Percentiles rank a stretch among this genome's conserved stretches.
phyloP scores from a whole-genome alignment of 2,329 filamentous ascomycete species.

The Alternaria triticimaculans region DNA sequence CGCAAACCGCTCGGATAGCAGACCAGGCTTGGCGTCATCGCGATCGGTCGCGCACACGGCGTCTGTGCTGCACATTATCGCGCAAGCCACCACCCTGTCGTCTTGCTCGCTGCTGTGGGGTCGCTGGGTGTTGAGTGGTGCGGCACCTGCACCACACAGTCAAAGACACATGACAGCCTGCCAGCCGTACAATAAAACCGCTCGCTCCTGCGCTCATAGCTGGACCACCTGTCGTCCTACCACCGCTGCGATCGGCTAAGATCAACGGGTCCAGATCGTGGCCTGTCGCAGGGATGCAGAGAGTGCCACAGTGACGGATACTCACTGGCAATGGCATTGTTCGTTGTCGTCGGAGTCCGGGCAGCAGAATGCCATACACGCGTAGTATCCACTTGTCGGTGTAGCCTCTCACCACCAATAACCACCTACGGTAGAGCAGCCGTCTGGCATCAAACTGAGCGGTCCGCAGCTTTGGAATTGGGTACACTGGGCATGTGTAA shows the following conservation, averaged over 20 bases:
- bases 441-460: slow-evolving; percentile 13
- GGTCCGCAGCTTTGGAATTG: slow-evolving; percentile 5
- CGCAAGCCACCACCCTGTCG: slow-evolving; percentile 29
- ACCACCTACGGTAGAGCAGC: slow-evolving; percentile 7
- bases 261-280: slow-evolving; percentile 28
- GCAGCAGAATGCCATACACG: slow-evolving; percentile 7
- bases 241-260: slow-evolving; percentile 16
- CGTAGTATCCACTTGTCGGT: background rate
- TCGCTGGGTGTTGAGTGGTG: slow-evolving; percentile 16
- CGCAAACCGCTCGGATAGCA: slow-evolving; percentile 11
- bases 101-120: slow-evolving; percentile 29
- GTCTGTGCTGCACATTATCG: slow-evolving; percentile 30
- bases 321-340: slow-evolving; percentile 7
- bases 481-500: background rate
- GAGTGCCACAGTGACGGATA: background rate
- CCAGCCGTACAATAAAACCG: slow-evolving; percentile 22
- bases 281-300: slow-evolving; percentile 3
- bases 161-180: slow-evolving; percentile 24
- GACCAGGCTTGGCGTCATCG: slow-evolving; percentile 37
- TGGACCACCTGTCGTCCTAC: slow-evolving; percentile 20
- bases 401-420: slow-evolving; percentile 11
- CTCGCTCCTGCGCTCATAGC: slow-evolving; percentile 36
- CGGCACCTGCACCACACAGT: slow-evolving; percentile 15
- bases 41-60: slow-evolving; percentile 33
- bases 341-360: slow-evolving; percentile 1